These are phyloP conservation scores for Platanthera zijinensis DNA, from an alignment of 106 monocot species.

Conservation along the genomic window DNA sequence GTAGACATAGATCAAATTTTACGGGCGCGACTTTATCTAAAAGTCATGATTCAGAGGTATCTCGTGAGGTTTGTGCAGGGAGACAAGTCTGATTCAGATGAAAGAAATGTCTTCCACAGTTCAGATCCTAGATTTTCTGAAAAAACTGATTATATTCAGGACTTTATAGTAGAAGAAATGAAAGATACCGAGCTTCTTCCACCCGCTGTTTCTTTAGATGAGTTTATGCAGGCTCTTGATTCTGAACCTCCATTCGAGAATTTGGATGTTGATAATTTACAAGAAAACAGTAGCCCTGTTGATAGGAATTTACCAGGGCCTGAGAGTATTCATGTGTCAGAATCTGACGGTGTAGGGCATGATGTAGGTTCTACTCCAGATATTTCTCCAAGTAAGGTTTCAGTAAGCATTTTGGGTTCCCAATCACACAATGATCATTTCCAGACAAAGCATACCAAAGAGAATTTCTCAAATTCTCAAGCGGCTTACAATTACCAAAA, in stretches of 20 bases:
- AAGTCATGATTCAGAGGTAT: slow-evolving; percentile 7
- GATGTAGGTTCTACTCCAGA: slow-evolving; percentile 15
- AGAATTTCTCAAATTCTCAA: neutral
- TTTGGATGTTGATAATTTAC: slow-evolving; percentile 19
- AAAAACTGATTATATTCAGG: slow-evolving; percentile 68
- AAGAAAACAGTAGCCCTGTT: slow-evolving; percentile 14
- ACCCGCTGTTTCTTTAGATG: slow-evolving; percentile 74
- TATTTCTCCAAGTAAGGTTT: slow-evolving; percentile 6
- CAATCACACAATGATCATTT: neutral
- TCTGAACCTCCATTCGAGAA: slow-evolving; percentile 84
- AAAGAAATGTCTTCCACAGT: slow-evolving; percentile 9
- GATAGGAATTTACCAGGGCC: slow-evolving; percentile 19
- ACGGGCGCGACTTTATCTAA: neutral
- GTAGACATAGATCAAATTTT: slow-evolving; percentile 12
- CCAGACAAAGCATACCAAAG: slow-evolving; percentile 11
- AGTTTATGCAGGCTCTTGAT: slow-evolving; percentile 88
- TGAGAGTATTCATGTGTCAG: slow-evolving; percentile 10
- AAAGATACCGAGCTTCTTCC: slow-evolving; percentile 61
- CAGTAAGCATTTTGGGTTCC: neutral
- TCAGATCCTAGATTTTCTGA: slow-evolving; percentile 33
- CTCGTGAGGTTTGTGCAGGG: neutral
- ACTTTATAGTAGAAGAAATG: slow-evolving; percentile 63
- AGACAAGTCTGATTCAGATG: slow-evolving; percentile 25
- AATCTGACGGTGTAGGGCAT: slow-evolving; percentile 10
- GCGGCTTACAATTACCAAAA: slow-evolving; percentile 13